Conservation (phyloP, 352 stramenopile species). For the Phytophthora pistaciae region DNA sequence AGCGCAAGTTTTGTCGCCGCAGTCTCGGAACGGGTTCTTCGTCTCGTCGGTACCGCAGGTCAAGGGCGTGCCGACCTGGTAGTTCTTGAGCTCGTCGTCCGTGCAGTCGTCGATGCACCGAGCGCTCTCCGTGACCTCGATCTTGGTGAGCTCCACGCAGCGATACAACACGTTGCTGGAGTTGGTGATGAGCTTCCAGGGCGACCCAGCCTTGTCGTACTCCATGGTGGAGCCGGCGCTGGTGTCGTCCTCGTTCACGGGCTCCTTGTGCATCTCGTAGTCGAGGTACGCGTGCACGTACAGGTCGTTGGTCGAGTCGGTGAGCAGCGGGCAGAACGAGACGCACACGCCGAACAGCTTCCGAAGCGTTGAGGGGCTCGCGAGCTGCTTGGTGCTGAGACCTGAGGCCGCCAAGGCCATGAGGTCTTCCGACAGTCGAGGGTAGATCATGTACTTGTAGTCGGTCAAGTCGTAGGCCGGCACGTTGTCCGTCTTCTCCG, state of each 20-base stretch:
- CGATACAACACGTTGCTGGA: slow-evolving; percentile 75
- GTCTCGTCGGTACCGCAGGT: slow-evolving; percentile 53
- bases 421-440: slow-evolving; percentile 70
- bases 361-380: slow-evolving; percentile 38
- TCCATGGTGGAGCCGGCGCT: slow-evolving; percentile 44
- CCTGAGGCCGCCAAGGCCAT: slow-evolving; percentile 31
- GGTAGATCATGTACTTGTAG: slow-evolving; percentile 80
- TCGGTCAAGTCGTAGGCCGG: slow-evolving; percentile 71
- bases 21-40: slow-evolving; percentile 65
- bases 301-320: slow-evolving; percentile 37
- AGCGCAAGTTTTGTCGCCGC: slow-evolving; percentile 55
- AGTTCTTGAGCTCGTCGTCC: slow-evolving; percentile 47
- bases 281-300: slow-evolving; percentile 76
- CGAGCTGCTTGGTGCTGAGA: slow-evolving; percentile 23
- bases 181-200: slow-evolving; percentile 70
- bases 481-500: slow-evolving; percentile 48
- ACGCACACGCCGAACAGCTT: slow-evolving; percentile 67
- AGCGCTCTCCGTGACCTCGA: slow-evolving; percentile 49
- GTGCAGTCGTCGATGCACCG: slow-evolving; percentile 77
- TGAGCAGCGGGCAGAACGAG: slow-evolving; percentile 56
- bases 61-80: slow-evolving; percentile 27
- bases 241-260: slow-evolving; percentile 43
- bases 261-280: slow-evolving; percentile 46
- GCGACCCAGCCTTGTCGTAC: slow-evolving; percentile 62
- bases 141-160: slow-evolving; percentile 72